phyloP scores from a whole-genome alignment of 1,284 basidiomycete genomes.

The Cryptococcus hybrid region DNA sequence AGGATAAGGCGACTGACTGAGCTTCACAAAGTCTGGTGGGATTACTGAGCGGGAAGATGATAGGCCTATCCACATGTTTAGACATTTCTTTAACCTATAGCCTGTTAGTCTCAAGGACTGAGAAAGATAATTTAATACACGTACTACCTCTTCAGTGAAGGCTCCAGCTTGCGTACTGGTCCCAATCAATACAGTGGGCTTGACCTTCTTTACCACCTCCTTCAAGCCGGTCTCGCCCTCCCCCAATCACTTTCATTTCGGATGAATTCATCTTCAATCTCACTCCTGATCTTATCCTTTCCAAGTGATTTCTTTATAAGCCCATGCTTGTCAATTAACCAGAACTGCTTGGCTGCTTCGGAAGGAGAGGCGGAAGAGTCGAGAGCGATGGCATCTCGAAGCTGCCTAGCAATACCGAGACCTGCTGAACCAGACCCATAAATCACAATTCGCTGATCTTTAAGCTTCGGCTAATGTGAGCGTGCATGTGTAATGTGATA shows the following conservation, averaged over 20 bases:
- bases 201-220: slow-evolving; percentile 66
- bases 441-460: slow-evolving; percentile 72
- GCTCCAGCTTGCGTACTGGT: slow-evolving; percentile 74
- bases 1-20: slow-evolving; percentile 36
- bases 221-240: slow-evolving; percentile 58
- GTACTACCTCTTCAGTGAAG: slow-evolving; percentile 68
- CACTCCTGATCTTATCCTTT: slow-evolving; percentile 56
- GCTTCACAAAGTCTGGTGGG: slow-evolving; percentile 71
- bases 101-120: not conserved
- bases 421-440: slow-evolving; percentile 81
- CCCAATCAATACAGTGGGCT: slow-evolving; percentile 73
- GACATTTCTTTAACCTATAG: slow-evolving; percentile 62
- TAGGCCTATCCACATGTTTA: slow-evolving; percentile 64
- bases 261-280: slow-evolving; percentile 58
- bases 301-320: slow-evolving; percentile 53
- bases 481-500: no score
- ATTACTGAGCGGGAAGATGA: slow-evolving; percentile 78
- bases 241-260: slow-evolving; percentile 51
- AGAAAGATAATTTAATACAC: slow-evolving; percentile 1
- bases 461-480: slow-evolving; percentile 51
- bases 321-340: slow-evolving; percentile 54
- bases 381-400: slow-evolving; percentile 68
- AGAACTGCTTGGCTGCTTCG: slow-evolving; percentile 66
- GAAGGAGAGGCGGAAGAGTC: slow-evolving; percentile 49
- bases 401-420: slow-evolving; percentile 62